These are phyloP conservation scores for Cutaneotrichosporon arboriforme DNA, from an alignment of 1,284 basidiomycete genomes.

Conservation along the genomic window DNA sequence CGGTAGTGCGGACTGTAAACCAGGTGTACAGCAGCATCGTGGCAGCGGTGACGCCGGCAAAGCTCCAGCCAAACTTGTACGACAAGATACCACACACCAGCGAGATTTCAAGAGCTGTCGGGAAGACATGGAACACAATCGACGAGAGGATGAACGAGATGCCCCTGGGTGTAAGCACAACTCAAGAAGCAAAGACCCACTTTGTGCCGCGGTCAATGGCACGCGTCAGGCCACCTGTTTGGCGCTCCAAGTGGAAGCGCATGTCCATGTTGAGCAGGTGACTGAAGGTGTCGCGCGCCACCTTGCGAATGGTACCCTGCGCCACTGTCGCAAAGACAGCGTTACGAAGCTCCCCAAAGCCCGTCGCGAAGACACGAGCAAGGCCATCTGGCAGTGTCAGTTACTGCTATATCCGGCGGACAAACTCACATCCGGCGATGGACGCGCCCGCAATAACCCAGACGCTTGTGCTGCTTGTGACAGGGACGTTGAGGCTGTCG, in stretches of 20 bases:
- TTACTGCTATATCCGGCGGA: neutral
- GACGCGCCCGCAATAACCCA: slow-evolving; percentile 87
- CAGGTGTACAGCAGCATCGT: slow-evolving; percentile 91
- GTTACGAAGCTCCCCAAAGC: slow-evolving; percentile 88
- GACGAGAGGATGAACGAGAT: slow-evolving; percentile 93
- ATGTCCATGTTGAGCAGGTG: slow-evolving; percentile 87
- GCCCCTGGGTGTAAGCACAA: slow-evolving; percentile 56
- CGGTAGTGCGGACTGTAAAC: slow-evolving; percentile 94
- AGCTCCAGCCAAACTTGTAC: slow-evolving; percentile 95
- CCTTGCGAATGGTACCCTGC: slow-evolving; percentile 86
- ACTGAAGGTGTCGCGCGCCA: slow-evolving; percentile 87
- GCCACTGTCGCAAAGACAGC: slow-evolving; percentile 96
- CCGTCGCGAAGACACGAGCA: slow-evolving; percentile 79
- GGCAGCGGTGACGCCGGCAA: slow-evolving; percentile 79
- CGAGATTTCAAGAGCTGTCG: slow-evolving; percentile 90
- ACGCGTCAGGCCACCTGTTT: slow-evolving; percentile 90
- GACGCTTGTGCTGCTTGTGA: slow-evolving; percentile 70
- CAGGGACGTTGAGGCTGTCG: slow-evolving; percentile 78
- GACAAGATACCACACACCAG: slow-evolving; percentile 98
- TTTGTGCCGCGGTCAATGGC: slow-evolving; percentile 98
- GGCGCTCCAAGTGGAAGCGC: slow-evolving; percentile 85
- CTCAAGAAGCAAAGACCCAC: slow-evolving; percentile 50
- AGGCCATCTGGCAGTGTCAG: slow-evolving; percentile 65
- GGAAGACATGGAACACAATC: slow-evolving; percentile 90
- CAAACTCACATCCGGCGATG: slow-evolving; percentile 76